Evolutionary conservation across 805 yeast genomes (phyloP).

Genomic region (Pichia californica): DNA sequence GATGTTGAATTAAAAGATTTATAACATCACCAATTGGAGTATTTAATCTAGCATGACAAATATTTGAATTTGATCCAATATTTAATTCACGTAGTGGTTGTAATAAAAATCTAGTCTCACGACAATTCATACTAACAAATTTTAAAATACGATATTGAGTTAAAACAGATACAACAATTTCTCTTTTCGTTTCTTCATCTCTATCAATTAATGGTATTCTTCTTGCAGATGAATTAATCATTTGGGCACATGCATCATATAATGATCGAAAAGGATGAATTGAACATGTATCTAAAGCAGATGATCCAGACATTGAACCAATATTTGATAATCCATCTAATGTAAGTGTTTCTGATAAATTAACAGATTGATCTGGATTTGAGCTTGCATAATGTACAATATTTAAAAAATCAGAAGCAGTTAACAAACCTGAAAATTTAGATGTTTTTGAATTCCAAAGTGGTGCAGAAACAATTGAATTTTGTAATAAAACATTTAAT

Average conservation of each 20-base stretch:
- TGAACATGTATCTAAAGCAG: slow-evolving; percentile 68
- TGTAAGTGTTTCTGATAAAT: slow-evolving; percentile 73
- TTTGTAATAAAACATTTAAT: slow-evolving; percentile 81
- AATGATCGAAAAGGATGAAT: slow-evolving; percentile 87
- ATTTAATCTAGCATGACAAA: slow-evolving; percentile 80
- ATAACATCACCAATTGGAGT: slow-evolving; percentile 95
- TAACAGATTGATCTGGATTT: slow-evolving; percentile 76
- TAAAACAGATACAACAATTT: slow-evolving; percentile 89
- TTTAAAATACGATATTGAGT: slow-evolving; percentile 95
- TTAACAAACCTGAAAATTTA: slow-evolving; percentile 87
- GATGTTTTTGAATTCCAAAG: slow-evolving; percentile 89
- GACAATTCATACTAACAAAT: slow-evolving; percentile 93
- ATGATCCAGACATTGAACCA: slow-evolving; percentile 82
- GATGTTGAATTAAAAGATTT: slow-evolving; percentile 64
- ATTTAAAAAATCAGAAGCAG: slow-evolving; percentile 88
- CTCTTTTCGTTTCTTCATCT: slow-evolving; percentile 87
- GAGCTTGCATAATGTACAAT: slow-evolving; percentile 84
- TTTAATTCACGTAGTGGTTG: slow-evolving; percentile 67
- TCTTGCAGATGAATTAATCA: slow-evolving; percentile 83
- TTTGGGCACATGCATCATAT: slow-evolving; percentile 88
- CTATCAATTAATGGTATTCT: slow-evolving; percentile 92
- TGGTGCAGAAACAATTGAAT: slow-evolving; percentile 94
- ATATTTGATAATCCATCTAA: slow-evolving; percentile 81
- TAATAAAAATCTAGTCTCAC: slow-evolving; percentile 78
- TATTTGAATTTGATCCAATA: slow-evolving; percentile 47